Conservation (phyloP, 441 rosid species). For the Erysimum cheiri region DNA sequence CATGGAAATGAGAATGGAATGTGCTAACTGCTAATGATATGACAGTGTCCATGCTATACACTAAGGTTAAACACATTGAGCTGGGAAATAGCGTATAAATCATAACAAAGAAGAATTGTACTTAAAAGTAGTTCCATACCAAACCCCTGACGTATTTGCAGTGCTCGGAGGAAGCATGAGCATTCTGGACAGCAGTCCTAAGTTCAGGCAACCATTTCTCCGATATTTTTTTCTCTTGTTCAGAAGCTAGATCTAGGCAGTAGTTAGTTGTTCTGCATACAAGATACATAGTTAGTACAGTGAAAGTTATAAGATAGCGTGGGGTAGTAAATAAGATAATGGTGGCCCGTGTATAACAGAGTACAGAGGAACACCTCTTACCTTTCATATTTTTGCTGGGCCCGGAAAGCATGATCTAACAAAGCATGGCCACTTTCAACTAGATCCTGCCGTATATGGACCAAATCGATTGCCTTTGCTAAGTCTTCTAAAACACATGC, state of each 20-base stretch:
- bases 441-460: slow-evolving; percentile 79
- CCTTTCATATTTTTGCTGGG: slow-evolving; percentile 94
- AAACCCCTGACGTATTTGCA: slow-evolving; percentile 81
- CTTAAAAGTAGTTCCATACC: slow-evolving; percentile 60
- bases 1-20: too few species aligned
- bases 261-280: slow-evolving; percentile 73
- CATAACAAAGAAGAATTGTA: not conserved
- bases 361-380: slow-evolving; percentile 37
- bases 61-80: too few species aligned
- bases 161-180: slow-evolving; percentile 74
- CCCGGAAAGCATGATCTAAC: slow-evolving; percentile 77
- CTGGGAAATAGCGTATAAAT: not conserved
- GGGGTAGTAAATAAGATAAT: not conserved
- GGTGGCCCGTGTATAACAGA: not conserved
- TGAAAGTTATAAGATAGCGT: not conserved
- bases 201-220: slow-evolving; percentile 96
- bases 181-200: slow-evolving; percentile 63
- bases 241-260: slow-evolving; percentile 80
- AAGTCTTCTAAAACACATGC: slow-evolving; percentile 89
- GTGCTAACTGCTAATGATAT: too few species aligned
- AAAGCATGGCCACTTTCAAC: slow-evolving; percentile 87
- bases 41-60: too few species aligned
- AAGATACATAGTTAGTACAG: slow-evolving; percentile 1
- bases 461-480: slow-evolving; percentile 87
- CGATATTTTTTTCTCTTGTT: slow-evolving; percentile 77